These are phyloP conservation scores for Alternaria triticina DNA, from an alignment of 2,329 filamentous ascomycete genomes.

Conservation along the genomic window DNA sequence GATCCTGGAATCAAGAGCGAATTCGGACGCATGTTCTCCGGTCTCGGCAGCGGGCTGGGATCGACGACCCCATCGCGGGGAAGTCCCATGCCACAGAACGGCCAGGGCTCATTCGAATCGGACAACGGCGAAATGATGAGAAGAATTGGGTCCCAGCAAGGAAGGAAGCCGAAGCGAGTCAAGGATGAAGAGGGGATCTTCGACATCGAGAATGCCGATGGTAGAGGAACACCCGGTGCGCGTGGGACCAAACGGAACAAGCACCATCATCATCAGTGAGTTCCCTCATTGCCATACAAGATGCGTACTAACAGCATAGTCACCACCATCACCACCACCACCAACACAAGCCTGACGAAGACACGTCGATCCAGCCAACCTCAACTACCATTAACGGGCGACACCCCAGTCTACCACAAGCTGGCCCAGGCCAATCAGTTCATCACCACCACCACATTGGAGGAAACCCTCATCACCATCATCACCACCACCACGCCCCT, in stretches of 20 bases:
- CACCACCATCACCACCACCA: conserved; percentile 65
- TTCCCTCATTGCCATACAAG: conserved; percentile 12
- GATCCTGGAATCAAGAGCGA: conserved; percentile 94
- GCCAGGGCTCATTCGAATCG: conserved; percentile 33
- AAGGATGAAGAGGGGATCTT: conserved; percentile 75
- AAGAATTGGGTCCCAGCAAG: conserved; percentile 47
- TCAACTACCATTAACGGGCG: conserved; percentile 30
- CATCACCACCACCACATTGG: conserved; percentile 51
- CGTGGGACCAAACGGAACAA: conserved; percentile 72
- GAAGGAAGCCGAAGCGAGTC: conserved; percentile 62
- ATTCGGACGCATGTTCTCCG: conserved; percentile 92
- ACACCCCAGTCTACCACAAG: conserved; percentile 39
- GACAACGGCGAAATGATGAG: conserved; percentile 39
- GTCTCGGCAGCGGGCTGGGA: conserved; percentile 77
- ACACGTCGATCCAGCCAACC: conserved; percentile 41
- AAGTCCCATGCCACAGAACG: conserved; percentile 55
- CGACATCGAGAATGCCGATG: conserved; percentile 70
- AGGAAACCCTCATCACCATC: conserved; percentile 44
- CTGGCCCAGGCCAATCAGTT: conserved; percentile 33
- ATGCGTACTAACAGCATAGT: conserved; percentile 43
- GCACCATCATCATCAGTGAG: conserved; percentile 68
- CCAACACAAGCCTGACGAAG: conserved; percentile 61
- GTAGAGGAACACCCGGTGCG: conserved; percentile 66
- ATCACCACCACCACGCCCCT: conserved; percentile 41
- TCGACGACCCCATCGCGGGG: conserved; percentile 61